Evolutionary conservation across 805 yeast genomes (phyloP).

Genomic region (Huiozyma naganishii): DNA sequence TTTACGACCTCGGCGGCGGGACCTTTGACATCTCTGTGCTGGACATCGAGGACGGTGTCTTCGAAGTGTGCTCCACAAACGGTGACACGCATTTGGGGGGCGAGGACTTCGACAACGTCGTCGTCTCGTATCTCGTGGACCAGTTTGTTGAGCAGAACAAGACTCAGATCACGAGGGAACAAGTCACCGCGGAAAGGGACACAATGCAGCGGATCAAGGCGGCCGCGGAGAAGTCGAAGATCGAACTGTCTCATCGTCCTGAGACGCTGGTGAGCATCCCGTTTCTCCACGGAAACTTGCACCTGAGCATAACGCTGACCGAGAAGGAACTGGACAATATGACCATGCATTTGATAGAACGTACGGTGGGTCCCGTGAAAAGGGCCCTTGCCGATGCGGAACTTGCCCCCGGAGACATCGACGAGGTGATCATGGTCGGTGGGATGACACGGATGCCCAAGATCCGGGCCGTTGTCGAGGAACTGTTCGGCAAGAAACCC

Average conservation of each 20-base stretch:
- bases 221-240: slow-evolving; percentile 69
- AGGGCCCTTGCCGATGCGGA: slow-evolving; percentile 69
- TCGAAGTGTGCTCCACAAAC: slow-evolving; percentile 73
- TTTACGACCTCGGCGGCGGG: slow-evolving; percentile 76
- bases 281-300: slow-evolving; percentile 52
- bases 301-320: slow-evolving; percentile 46
- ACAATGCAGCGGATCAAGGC: slow-evolving; percentile 70
- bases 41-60: slow-evolving; percentile 71
- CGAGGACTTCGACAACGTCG: slow-evolving; percentile 68
- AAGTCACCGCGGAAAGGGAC: slow-evolving; percentile 35
- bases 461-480: slow-evolving; percentile 51
- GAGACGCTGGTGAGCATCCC: slow-evolving; percentile 59
- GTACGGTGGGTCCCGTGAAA: slow-evolving; percentile 63
- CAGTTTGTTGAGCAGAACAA: slow-evolving; percentile 43
- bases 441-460: slow-evolving; percentile 91
- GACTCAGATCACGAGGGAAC: slow-evolving; percentile 25
- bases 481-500: slow-evolving; percentile 48
- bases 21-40: slow-evolving; percentile 73
- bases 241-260: slow-evolving; percentile 57
- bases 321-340: slow-evolving; percentile 60
- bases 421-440: slow-evolving; percentile 71
- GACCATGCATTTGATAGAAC: slow-evolving; percentile 54
- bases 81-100: slow-evolving; percentile 84
- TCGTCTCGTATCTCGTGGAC: slow-evolving; percentile 46
- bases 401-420: slow-evolving; percentile 50